These are phyloP conservation scores for Ramaria rubella DNA, from an alignment of 768 basidiomycete genomes.

Conservation along the genomic window DNA sequence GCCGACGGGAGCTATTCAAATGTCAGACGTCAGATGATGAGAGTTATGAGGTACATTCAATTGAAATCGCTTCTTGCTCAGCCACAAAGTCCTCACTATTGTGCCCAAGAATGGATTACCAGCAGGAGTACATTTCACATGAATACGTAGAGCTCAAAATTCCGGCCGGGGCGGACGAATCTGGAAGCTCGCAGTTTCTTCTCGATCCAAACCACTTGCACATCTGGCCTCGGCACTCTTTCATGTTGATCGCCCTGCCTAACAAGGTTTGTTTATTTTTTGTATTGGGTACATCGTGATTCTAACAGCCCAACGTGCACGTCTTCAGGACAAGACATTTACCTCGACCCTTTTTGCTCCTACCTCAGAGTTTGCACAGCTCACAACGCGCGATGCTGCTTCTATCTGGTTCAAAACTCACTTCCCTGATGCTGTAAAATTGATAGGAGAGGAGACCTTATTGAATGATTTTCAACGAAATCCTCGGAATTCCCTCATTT, in stretches of 20 bases:
- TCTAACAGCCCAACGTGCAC: neutral
- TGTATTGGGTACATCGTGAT: neutral
- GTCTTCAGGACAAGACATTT: constrained; percentile 38
- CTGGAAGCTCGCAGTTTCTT: constrained; percentile 26
- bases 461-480: constrained; percentile 74
- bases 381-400: neutral
- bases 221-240: constrained; percentile 98
- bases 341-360: constrained; percentile 39
- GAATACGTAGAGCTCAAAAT: constrained; percentile 97
- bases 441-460: constrained; percentile 77
- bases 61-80: neutral
- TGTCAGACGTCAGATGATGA: constrained; percentile 91
- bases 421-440: constrained; percentile 82
- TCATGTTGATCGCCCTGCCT: constrained; percentile 98
- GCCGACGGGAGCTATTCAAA: constrained; percentile 93
- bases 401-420: constrained; percentile 52
- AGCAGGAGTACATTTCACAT: constrained; percentile 91
- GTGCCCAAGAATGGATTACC: constrained; percentile 80
- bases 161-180: constrained; percentile 63
- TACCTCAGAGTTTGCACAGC: constrained; percentile 18
- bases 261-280: constrained; percentile 67
- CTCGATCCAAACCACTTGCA: constrained; percentile 96
- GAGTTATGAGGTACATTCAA: constrained; percentile 65
- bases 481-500: constrained; percentile 84
- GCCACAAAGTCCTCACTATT: neutral